These are phyloP conservation scores for Fusarium annulatum DNA, from an alignment of 2,329 filamentous ascomycete species.

Conservation along the genomic window DNA sequence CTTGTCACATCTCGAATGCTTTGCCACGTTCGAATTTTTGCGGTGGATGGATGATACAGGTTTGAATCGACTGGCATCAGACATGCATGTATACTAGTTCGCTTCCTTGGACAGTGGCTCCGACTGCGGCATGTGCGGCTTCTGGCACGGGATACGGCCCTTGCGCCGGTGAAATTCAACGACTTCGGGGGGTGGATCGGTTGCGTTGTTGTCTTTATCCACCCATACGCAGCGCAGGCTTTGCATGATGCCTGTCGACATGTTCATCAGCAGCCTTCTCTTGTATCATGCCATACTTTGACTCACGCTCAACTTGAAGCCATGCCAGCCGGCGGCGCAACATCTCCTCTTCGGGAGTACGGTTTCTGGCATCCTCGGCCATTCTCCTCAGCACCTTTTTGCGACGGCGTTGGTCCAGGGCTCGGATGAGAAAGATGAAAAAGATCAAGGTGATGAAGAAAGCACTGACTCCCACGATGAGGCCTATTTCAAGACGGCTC, in stretches of 20 bases:
- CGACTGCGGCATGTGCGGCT: background rate
- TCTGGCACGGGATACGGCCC: background rate
- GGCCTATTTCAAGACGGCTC: constrained; percentile 43
- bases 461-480: constrained; percentile 41
- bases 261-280: background rate
- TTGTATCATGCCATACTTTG: background rate
- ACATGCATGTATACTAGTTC: background rate
- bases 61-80: background rate
- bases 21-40: background rate
- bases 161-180: background rate
- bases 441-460: constrained; percentile 39
- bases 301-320: constrained; percentile 12
- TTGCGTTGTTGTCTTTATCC: background rate
- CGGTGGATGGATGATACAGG: background rate
- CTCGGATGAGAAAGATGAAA: constrained; percentile 40
- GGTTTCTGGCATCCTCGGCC: constrained; percentile 24
- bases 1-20: background rate
- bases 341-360: background rate
- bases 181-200: background rate
- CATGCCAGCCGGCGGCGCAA: background rate
- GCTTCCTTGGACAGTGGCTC: background rate
- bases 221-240: background rate
- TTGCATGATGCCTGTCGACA: background rate
- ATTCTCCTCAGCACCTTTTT: constrained; percentile 2
- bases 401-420: constrained; percentile 23